Conservation (phyloP, 306 rosid species). For the Chamaecrista fasciculata region DNA sequence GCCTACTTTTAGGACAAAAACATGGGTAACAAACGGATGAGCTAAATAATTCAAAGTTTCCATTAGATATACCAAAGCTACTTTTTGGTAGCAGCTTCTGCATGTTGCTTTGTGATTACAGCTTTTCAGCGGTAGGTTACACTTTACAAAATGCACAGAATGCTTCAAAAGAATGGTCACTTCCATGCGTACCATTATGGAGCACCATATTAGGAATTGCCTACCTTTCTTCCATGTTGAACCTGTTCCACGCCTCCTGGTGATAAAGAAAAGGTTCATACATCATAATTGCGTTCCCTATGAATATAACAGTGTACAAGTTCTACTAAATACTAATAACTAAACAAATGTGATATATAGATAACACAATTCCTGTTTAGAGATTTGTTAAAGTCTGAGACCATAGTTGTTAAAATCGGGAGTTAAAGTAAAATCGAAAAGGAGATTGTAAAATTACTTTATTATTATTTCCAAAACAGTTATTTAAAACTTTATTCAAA, state of each 20-base stretch:
- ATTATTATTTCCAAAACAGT: too few species aligned
- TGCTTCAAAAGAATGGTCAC: constrained; percentile 17
- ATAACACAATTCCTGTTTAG: too few species aligned
- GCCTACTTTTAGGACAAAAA: too few species aligned
- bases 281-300: neutral
- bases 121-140: neutral
- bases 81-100: neutral
- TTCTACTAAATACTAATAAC: too few species aligned
- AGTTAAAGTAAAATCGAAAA: too few species aligned
- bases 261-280: neutral
- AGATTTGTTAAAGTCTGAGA: too few species aligned
- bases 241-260: constrained; percentile 95
- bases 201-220: neutral
- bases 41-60: constrained; percentile 21
- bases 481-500: too few species aligned
- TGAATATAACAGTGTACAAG: too few species aligned
- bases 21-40: neutral
- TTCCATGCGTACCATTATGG: neutral
- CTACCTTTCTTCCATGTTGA: constrained; percentile 80
- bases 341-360: too few species aligned
- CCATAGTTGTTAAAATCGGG: too few species aligned
- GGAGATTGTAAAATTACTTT: too few species aligned
- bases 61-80: neutral
- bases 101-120: constrained; percentile 1
- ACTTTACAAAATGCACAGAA: constrained; percentile 22